Base-by-base conservation (phyloP, 805 yeast species). In the Candida awuae region DNA sequence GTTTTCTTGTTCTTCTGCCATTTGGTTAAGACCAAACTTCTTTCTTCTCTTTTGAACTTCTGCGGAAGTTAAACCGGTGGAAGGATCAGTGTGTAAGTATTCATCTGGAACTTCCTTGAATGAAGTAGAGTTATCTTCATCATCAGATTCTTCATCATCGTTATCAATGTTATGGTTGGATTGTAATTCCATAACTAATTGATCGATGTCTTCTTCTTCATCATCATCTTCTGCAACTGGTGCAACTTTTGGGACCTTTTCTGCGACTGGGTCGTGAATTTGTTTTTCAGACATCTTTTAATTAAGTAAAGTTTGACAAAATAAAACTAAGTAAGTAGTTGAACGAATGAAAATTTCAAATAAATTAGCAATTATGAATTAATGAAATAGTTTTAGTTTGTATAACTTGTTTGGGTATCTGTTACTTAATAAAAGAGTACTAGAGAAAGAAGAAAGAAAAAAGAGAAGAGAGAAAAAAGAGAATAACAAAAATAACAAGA, bases 1-100 rank as follows among this genome's bases (percentile, higher is more conserved):
- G 68, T 80, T 82, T 69, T 84, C 94, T 53, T 74, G 66, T 62
- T 86, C 94, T 68, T 85, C 95, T 49, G 84, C 77, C 94, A 85
- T 84, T 70, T 83, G 87, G 67, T 85, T 85, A 49, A 76, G 68
- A 73, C 95, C 95, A 58, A 66, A 86, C 74, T 80, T 84, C 84
- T 84, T 85, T 68, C 88, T 75, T 74, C 95, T 80, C 63, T 72
- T 77, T 55, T 63, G 39, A 45, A 83, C 94, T 62, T 86, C 94
- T 30, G 80, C 92, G 46, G 75, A 64, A 45, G 80, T 62, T 58
- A 85, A 75, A 75, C 95, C 95, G 53, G 62, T 60, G 27, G 75
- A 54, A 36, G 87, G 87, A 67, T 82, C 84, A 46, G 95, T 85
- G 62, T 84, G 81, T 56, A 85, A 71, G 51, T 82, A 65, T 59